Percentiles rank a stretch among this genome's conserved stretches.
phyloP scores from a whole-genome alignment of 805 yeast species.

The Osmozyma mogii region DNA sequence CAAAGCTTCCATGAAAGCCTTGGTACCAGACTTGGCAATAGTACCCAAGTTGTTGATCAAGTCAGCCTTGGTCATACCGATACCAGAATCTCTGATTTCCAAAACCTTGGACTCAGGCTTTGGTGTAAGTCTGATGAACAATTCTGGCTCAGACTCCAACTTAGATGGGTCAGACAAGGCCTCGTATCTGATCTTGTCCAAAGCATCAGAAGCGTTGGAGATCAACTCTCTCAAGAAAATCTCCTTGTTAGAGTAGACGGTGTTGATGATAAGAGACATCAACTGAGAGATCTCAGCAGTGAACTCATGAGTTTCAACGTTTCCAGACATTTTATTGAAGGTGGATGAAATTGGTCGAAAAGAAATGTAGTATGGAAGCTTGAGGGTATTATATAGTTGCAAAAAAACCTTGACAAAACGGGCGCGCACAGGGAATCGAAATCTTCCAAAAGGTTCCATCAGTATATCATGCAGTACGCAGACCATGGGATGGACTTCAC shows the following conservation, averaged over 20 bases:
- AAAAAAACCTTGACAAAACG: no score
- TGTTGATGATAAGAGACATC: constrained; percentile 99
- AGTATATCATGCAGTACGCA: no score
- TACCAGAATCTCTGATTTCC: constrained; percentile 99
- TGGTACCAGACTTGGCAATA: constrained; percentile 99
- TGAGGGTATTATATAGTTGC: no score
- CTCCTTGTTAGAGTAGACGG: constrained; percentile 98
- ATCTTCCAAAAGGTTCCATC: no score
- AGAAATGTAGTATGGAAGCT: no score
- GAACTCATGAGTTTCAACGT: constrained; percentile 84
- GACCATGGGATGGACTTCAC: no score
- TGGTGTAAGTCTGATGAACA: constrained; percentile 96
- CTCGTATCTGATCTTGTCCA: constrained; percentile 97
- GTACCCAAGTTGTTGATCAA: constrained; percentile 99
- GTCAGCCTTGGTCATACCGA: constrained; percentile 99
- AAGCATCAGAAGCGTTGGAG: constrained; percentile 98
- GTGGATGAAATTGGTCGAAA: no score
- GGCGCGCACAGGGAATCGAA: no score
- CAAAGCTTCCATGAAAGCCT: constrained; percentile 98
- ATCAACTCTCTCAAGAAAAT: constrained; percentile 98
- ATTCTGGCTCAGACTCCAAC: constrained; percentile 91
- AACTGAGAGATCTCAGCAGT: constrained; percentile 99
- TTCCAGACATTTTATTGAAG: constrained; percentile 46
- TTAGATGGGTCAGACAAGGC: constrained; percentile 86
- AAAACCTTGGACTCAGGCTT: constrained; percentile 87